Evolutionary conservation across 345 rosid genomes (phyloP).

Genomic region (Rhizophora mangle): DNA sequence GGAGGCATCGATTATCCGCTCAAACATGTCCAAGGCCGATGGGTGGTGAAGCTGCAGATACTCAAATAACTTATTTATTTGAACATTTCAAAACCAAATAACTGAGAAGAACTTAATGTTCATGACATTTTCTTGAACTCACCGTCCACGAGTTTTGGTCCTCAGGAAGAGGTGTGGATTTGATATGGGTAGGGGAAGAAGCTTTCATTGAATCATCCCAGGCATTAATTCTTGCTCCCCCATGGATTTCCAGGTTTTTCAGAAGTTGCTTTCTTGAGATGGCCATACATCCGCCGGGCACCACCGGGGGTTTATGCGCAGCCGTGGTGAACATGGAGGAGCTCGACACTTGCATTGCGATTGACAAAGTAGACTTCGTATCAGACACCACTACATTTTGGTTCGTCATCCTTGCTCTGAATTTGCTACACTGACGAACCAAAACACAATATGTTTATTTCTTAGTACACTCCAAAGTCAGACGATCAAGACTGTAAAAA

Average conservation of each 20-base stretch:
- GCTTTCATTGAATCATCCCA: conserved; percentile 90
- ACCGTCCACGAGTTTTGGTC: conserved; percentile 63
- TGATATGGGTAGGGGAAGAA: conserved; percentile 85
- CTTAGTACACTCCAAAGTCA: neutral
- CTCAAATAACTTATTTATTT: neutral
- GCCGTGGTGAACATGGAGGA: conserved; percentile 38
- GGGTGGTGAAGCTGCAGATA: conserved; percentile 58
- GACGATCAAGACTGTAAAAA: neutral
- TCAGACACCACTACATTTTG: conserved; percentile 59
- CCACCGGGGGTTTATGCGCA: conserved; percentile 54
- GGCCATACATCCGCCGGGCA: conserved; percentile 43
- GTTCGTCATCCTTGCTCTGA: conserved; percentile 45
- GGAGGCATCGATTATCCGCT: conserved; percentile 58
- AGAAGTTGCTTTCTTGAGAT: conserved; percentile 41
- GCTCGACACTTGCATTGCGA: conserved; percentile 39
- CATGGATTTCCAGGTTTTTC: conserved; percentile 58
- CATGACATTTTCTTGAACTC: conserved; percentile 13
- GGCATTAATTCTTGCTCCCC: conserved; percentile 53
- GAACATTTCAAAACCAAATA: too few species aligned
- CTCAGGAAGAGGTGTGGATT: conserved; percentile 43
- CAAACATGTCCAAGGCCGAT: conserved; percentile 78
- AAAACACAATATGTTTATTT: too few species aligned
- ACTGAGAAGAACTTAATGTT: too few species aligned
- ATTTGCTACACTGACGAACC: neutral
- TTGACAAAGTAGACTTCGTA: conserved; percentile 33